A percentile compares a stretch with the other conserved stretches of the same genome.
Conservation (phyloP, 192 early-diverging fungal genomes). For the Funneliformis geosporum region DNA sequence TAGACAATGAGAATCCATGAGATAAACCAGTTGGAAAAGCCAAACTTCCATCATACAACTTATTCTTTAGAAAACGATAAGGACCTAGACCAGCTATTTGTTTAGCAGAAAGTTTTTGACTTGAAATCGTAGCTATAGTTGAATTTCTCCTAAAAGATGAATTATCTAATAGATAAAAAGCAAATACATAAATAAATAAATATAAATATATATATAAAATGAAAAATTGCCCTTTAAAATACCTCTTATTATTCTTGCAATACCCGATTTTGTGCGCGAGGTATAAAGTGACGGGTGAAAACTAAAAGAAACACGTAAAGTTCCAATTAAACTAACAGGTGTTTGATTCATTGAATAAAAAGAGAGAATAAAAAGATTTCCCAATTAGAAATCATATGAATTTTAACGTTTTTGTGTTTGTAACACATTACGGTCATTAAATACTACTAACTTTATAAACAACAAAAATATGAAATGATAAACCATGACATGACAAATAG, state of each 20-base stretch:
- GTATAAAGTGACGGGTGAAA: neutral
- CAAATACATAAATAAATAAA: too few species aligned
- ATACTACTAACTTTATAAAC: too few species aligned
- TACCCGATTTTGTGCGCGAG: neutral
- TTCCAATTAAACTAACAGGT: neutral
- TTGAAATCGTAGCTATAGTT: too few species aligned
- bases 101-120: too few species aligned
- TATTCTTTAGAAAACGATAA: neutral
- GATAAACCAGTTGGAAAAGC: neutral
- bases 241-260: neutral
- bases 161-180: neutral
- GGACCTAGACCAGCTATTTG: neutral
- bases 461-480: too few species aligned
- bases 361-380: too few species aligned
- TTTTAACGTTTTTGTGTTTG: too few species aligned
- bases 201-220: too few species aligned
- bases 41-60: neutral
- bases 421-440: too few species aligned
- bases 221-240: neutral
- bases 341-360: neutral
- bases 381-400: too few species aligned
- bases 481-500: too few species aligned
- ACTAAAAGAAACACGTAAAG: neutral
- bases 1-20: neutral
- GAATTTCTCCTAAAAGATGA: neutral